Evolutionary conservation across 345 rosid species (phyloP), one percentile per base, ranked within the genome.

Genomic region (Carallia brachiata): DNA sequence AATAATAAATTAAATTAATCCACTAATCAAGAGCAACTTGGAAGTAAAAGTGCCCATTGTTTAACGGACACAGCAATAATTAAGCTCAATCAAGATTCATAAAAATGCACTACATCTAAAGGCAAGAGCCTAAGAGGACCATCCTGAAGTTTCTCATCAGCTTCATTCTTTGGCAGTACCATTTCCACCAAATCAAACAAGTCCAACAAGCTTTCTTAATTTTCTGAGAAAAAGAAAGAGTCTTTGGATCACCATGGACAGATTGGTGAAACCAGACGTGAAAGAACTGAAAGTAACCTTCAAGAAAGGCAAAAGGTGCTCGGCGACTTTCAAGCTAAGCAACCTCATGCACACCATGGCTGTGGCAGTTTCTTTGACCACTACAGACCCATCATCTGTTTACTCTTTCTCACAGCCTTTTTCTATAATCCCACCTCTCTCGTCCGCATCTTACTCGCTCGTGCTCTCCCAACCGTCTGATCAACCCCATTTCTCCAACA

Each of bases 261-360:
- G 91, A 68, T 69, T 86, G 63, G 94, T 85, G 66, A 82, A 76
- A 73, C 69, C 87, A 64, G 94, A 86, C 10, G 79, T 78, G 65
- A 83, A 80, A 47, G 91, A 82, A 77, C 68, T 89, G 30, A 89
- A 82, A 10, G 47, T 86, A 57, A 53, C 66, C 3, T 86, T 72
- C 80, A 73, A 77, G 54, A 77, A 68, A 63, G 81, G 80, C 75
- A 82, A 83, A 54, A 71, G 78, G 62, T 72, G 82, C 80, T 61
- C 70, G 31, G 31, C 82, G 67, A 80, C 76, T 31, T 86, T 86
- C 75, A 68, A 85, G 61, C 52, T 89, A 27, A 77, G 79, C 61
- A 89, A 89, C 56, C 83, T 89, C 7, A 89, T 89, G 93, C 93
- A 89, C 73, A 89, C 93, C 71, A 88, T 88, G 93, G 61, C 90